Conservation (phyloP, 192 early-diverging fungal species). For the Backusella mclennaniae region DNA sequence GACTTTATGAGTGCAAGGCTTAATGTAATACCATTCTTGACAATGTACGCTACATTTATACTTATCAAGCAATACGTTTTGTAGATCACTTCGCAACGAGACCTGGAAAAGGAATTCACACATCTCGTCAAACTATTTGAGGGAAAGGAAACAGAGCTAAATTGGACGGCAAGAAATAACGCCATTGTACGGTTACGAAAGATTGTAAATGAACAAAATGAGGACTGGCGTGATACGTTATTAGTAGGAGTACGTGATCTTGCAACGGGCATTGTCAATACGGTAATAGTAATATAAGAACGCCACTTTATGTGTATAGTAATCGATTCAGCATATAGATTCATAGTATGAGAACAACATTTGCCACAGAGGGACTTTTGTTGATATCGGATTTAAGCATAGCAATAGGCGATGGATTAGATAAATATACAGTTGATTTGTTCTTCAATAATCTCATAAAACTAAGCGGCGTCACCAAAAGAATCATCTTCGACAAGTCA, state of each 20-base stretch:
- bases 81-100: slow-evolving; percentile 17
- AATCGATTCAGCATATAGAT: slow-evolving; percentile 19
- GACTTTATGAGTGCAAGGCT: background rate
- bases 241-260: slow-evolving; percentile 15
- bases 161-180: slow-evolving; percentile 34
- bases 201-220: slow-evolving; percentile 9
- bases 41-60: background rate
- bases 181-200: slow-evolving; percentile 14
- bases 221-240: slow-evolving; percentile 12
- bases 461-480: slow-evolving; percentile 25
- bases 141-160: slow-evolving; percentile 35
- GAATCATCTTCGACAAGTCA: slow-evolving; percentile 24
- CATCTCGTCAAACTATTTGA: slow-evolving; percentile 9
- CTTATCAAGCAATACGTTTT: background rate
- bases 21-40: background rate
- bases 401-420: slow-evolving; percentile 21
- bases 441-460: slow-evolving; percentile 31
- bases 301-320: background rate
- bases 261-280: slow-evolving; percentile 14
- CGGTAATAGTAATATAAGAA: slow-evolving; percentile 13
- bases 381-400: slow-evolving; percentile 29
- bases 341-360: slow-evolving; percentile 37
- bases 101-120: slow-evolving; percentile 21
- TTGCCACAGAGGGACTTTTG: slow-evolving; percentile 23
- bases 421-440: slow-evolving; percentile 35